Base-by-base conservation (phyloP, 306 rosid genomes). In the Dicorynia guianensis region DNA sequence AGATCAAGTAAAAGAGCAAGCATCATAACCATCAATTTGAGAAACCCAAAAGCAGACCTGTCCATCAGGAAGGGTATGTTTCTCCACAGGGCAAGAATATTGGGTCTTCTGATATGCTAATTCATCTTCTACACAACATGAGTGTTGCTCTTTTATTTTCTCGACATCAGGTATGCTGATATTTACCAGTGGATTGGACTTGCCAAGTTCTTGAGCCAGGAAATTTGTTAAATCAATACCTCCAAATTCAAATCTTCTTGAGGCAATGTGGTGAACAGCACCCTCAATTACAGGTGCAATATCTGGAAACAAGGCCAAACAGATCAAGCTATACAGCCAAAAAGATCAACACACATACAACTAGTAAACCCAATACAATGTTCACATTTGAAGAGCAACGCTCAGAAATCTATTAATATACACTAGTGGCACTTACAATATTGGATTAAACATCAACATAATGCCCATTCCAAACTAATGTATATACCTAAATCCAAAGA, bases 281-380 rank as follows among this genome's bases (percentile, higher is more conserved):
- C 98, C 98, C 88, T 92, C 98, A 86, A 94, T 80, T 50, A 94
- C 97, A 15, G 98, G 98, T 17, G 98, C 97, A 86, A 94, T 94
- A 82, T 94, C 98, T 94, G 84, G 74, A 47, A 50, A 85, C 4
- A 62, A 66, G 46, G 56, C 44, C 76, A 82, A 71, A 69, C 52
- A 44, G 55, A 76, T 48, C 67, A 77, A 69, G 66, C 7, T 18
- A 40, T 20, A 66, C 44, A 71, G 4, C 30, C 30, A 25, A 25
- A 25, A 25, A 25, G 30, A 25, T 25, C 30, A 25, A 25, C 30
- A 25, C 30, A 25, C 30, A 25, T 36, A 34, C 11, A 80, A 63
- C 3, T 14, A 5, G 56, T 68, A 65, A 76, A 39, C 19, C 48
- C 62, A 75, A 52, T 42, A 44, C 75, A 15, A 58, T 20, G 66